Percentiles rank a stretch among this genome's conserved stretches.
These are phyloP conservation scores for Epichloe amarillans DNA, from an alignment of 2,329 filamentous ascomycete genomes.

Conservation along the genomic window DNA sequence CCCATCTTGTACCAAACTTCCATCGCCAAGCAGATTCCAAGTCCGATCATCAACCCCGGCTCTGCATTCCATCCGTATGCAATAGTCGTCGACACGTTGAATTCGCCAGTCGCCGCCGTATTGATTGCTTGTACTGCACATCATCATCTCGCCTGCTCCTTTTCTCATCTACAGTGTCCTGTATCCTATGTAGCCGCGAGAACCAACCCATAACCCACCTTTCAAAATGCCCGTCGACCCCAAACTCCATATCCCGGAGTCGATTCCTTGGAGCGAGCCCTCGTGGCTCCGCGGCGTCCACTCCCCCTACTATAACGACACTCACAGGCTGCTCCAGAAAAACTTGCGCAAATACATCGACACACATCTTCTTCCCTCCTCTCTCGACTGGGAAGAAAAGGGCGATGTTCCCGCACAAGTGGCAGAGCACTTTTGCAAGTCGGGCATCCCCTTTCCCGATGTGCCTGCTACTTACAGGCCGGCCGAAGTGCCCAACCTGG, in stretches of 20 bases:
- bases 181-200: too few species aligned
- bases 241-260: conserved; percentile 10
- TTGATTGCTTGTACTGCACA: neutral
- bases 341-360: conserved; percentile 46
- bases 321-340: conserved; percentile 44
- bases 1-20: neutral
- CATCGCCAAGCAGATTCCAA: neutral
- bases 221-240: conserved; percentile 9
- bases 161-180: too few species aligned
- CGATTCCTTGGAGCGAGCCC: conserved; percentile 15
- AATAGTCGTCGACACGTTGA: neutral
- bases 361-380: conserved; percentile 40
- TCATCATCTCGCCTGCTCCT: too few species aligned
- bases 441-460: conserved; percentile 25
- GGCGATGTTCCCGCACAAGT: conserved; percentile 34
- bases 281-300: conserved; percentile 15
- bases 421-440: conserved; percentile 22
- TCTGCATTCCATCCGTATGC: neutral
- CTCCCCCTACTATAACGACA: conserved; percentile 46
- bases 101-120: neutral
- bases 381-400: conserved; percentile 50
- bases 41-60: neutral
- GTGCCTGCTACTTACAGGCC: conserved; percentile 24
- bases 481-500: conserved; percentile 17
- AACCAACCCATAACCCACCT: too few species aligned